Percentiles rank a stretch among this genome's conserved stretches.
phyloP scores from a whole-genome alignment of 805 yeast species.

The Saturnispora kantuleensis region DNA sequence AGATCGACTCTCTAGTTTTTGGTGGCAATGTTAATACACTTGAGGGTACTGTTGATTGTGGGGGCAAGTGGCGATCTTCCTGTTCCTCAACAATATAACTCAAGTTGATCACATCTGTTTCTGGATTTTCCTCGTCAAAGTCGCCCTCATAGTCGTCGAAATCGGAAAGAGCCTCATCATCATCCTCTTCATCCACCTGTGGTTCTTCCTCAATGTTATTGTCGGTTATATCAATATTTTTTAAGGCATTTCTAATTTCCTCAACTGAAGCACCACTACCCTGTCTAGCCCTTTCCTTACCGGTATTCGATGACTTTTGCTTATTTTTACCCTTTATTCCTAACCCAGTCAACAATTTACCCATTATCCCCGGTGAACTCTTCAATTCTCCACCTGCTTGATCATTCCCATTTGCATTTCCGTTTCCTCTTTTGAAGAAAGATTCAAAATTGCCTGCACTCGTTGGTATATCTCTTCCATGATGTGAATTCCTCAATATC shows the following conservation, averaged over 20 bases:
- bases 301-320: background rate
- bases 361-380: background rate
- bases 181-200: constrained; percentile 8
- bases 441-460: constrained; percentile 13
- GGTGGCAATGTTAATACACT: too few species aligned
- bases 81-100: background rate
- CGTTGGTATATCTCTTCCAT: background rate
- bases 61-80: background rate
- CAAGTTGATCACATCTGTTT: background rate
- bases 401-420: constrained; percentile 8
- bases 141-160: constrained; percentile 3
- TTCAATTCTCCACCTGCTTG: background rate
- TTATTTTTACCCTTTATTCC: constrained; percentile 1
- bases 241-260: constrained; percentile 5
- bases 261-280: constrained; percentile 5
- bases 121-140: background rate
- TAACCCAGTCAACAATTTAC: constrained; percentile 1
- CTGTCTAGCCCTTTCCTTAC: background rate
- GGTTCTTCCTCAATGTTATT: constrained; percentile 25
- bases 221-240: constrained; percentile 19
- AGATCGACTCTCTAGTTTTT: background rate
- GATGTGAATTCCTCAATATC: background rate
- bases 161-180: constrained; percentile 5
- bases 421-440: constrained; percentile 12
- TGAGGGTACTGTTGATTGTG: too few species aligned